Base-by-base conservation (phyloP, 495 filamentous ascomycete species). In the Umbilicaria muhlenbergii region DNA sequence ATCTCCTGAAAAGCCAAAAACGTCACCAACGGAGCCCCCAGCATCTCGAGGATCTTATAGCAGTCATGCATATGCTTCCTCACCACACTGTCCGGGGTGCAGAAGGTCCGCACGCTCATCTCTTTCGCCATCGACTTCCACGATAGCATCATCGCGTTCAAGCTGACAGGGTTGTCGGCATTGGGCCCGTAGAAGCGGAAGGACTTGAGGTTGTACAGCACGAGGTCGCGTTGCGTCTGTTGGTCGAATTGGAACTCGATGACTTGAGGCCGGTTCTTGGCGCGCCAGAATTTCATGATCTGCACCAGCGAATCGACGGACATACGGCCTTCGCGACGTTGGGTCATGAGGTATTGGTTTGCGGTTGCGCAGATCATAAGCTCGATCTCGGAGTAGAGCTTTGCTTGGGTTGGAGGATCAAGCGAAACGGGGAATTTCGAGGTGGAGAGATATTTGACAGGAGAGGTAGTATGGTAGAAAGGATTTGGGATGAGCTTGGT, bases 241-340 rank as follows among this genome's bases (percentile, higher is more conserved):
- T 75, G 71, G 49, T 76, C 71, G 45, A 70, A 77, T 46, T 66
- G 64, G 53, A 77, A 77, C 42, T 77, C 67, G 8, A 63, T 55
- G 3, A 77, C 73, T 21, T 60, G 60, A 6, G 70, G 68, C 3
- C 71, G 60, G 41, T 73, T 72, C 51, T 73, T 74, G 3, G 59
- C 51, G 12, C 46, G 57, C 72, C 71, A 76, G 45, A 42, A 53
- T 16, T 62, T 58, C 34, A 53, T 59, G 36, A 68, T 49, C 37
- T 65, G 71, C 32, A 58, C 59, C 48, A 75, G 59, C 10, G 72
- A 69, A 16, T 69, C 65, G 4, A 54, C 45, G 4, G 63, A 61
- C 32, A 75, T 55, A 19, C 64, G 66, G 11, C 67, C 66, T 38
- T 66, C 53, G 36, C 59, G 55, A 46, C 75, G 58, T 36, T 64